Conservation (phyloP, 1,284 basidiomycete genomes). For the Trametes hirsuta region DNA sequence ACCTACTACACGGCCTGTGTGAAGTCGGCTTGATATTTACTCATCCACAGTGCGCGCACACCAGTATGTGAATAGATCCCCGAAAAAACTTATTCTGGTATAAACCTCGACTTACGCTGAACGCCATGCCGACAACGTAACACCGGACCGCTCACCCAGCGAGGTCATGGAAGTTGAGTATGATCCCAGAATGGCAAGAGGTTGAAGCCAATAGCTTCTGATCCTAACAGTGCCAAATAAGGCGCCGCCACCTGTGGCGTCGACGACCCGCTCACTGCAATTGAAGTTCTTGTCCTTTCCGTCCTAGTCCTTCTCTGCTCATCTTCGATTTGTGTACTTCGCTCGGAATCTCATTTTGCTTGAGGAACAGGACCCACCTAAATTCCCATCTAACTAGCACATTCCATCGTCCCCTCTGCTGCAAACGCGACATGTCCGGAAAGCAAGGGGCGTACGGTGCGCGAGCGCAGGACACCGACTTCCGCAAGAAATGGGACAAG, state of each 20-base stretch:
- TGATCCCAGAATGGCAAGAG: not conserved
- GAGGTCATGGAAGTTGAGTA: not conserved
- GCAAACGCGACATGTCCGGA: constrained; percentile 51
- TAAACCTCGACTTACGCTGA: too few species aligned
- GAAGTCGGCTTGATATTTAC: too few species aligned
- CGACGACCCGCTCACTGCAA: too few species aligned
- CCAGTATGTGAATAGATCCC: not conserved
- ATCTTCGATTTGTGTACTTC: too few species aligned
- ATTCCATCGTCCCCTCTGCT: not conserved
- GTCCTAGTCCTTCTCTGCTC: too few species aligned
- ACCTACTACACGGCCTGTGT: too few species aligned
- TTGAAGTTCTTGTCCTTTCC: too few species aligned
- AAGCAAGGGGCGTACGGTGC: constrained; percentile 62
- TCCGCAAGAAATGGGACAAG: constrained; percentile 86
- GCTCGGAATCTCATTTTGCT: too few species aligned
- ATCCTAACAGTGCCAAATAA: constrained; percentile 16
- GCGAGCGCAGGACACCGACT: constrained; percentile 74
- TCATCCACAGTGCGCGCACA: not conserved
- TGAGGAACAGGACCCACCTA: not conserved
- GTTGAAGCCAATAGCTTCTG: constrained; percentile 13
- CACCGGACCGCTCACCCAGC: not conserved
- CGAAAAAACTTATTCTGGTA: too few species aligned
- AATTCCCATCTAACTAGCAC: not conserved
- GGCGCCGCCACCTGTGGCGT: not conserved
- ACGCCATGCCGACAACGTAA: not conserved